Evolutionary conservation across 495 filamentous ascomycete species (phyloP), one percentile per base, ranked within the genome.

Genomic region (Talaromyces thailandensis): DNA sequence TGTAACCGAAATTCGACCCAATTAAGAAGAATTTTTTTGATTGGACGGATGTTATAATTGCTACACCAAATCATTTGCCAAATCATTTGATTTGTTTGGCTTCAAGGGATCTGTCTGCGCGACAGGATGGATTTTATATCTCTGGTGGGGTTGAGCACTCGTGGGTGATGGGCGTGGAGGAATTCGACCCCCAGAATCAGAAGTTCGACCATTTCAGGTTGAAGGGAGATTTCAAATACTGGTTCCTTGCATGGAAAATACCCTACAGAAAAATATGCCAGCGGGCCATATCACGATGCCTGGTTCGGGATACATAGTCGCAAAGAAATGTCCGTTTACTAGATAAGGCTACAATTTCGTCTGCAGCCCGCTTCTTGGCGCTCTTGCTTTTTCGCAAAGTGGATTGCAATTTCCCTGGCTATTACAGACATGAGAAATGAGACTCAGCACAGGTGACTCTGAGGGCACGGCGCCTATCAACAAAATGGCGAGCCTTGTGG

Each of bases 191-290:
- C 8, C 7, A 21, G 12, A 26, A 14, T 25, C 26, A 55, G 4
- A 28, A 23, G 21, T 14, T 11, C 23, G 23, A 55, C 51, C 14
- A 55, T 26, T 55, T 25, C 21, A 28, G 14, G 35, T 57, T 57
- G 28, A 28, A 25, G 18, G 26, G 25, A 53, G 24, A 53, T 53
- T 14, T 24, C 21, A 24, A 21, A 53, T 26, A 24, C 21, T 57
- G 55, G 55, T 57, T 31, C 55, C 55, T 57, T 57, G 55, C 55
- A 57, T 55, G 24, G 48, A 52, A 11, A 28, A 14, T 55, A 5
- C 26, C 51, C 11, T 55, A 28, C 51, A 55, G 51, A 24, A 55
- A 7, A 55, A 21, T 14, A 55, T 55, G 12, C 26, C 51, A 7
- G 14, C 11, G 21, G 16, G 9, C 51, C 26, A 14, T 53, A 28